Base-by-base conservation (phyloP, 2,329 filamentous ascomycete species). In the Penicillium fuscoglaucum region DNA sequence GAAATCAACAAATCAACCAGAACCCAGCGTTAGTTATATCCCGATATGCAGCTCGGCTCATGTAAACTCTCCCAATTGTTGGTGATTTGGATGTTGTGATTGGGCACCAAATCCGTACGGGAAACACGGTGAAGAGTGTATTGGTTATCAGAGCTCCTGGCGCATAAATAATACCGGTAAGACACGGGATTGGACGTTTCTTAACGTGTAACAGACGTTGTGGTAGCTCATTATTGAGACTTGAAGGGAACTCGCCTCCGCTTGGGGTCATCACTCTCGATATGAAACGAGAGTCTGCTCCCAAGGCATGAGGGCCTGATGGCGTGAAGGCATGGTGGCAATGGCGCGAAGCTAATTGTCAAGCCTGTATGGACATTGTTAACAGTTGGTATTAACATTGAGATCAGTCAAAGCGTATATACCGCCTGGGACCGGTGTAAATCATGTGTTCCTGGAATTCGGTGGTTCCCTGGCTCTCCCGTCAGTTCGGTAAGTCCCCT, bases 401-500 rank as follows among this genome's bases (percentile, higher is more conserved):
- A 26, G 15, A 40, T 9, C 17, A 37, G 21, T 28, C 17, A 35
- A 37, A 29, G 10, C 19, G 21, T 47, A 29, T 47, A 28, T n/a
- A 47, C 29, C 15, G 24, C 26, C 29, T 21, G 39, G n/a, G 8
- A 31, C 28, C 13, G 26, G 24, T 29, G 40, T 29, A 45, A n/a
- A 45, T 55, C 45, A 50, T 45, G 39, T 45, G 35, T 44, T 45
- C 24, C 21, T 56, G n/a, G 12, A 31, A 28, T 15, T 37, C 9
- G 12, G 35, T 31, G 28, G 51, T 47, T 43, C 37, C 35, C 52
- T 50, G 35, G 31, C 19, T 26, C 33, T 48, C 50, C 55, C 50
- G 55, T 54, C 43, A 53, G 21, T 54, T 48, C 45, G 55, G 49
- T n/a, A 28, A 37, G 21, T 44, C 50, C 35, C 50, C 44, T 57